These are phyloP conservation scores for Boletus pseudopeckii DNA, from an alignment of 768 basidiomycete species.

Conservation along the genomic window DNA sequence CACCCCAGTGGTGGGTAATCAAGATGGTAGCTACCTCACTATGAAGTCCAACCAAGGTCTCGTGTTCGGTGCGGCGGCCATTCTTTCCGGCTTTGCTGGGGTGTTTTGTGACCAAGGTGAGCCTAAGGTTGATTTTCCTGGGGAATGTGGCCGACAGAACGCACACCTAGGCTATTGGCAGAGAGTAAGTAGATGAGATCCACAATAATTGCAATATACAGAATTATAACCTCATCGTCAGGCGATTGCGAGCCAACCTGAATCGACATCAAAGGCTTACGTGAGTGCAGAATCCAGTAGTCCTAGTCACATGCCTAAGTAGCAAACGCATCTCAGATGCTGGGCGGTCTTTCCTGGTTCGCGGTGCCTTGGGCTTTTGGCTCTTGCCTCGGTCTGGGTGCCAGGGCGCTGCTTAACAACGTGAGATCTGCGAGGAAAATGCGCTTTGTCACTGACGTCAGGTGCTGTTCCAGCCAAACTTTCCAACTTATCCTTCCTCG, in stretches of 20 bases:
- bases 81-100: conserved; percentile 43
- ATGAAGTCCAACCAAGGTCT: conserved; percentile 51
- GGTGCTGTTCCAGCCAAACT: conserved; percentile 36
- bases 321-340: conserved; percentile 34
- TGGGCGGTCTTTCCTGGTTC: conserved; percentile 58
- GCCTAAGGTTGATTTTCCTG: background rate
- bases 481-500: conserved; percentile 51
- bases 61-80: conserved; percentile 39
- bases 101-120: conserved; percentile 51
- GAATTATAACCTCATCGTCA: conserved; percentile 10
- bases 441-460: background rate
- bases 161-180: conserved; percentile 48
- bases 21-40: conserved; percentile 51
- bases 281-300: conserved; percentile 23
- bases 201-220: background rate
- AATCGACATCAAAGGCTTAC: conserved; percentile 50
- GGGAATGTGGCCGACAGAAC: background rate
- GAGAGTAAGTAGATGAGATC: conserved; percentile 28
- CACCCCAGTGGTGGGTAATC: conserved; percentile 48
- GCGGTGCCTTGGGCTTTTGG: conserved; percentile 52
- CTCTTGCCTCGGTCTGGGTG: conserved; percentile 45
- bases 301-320: background rate
- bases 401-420: conserved; percentile 34
- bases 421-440: conserved; percentile 10
- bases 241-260: conserved; percentile 51